These are phyloP conservation scores for Trichophyton simii DNA, from an alignment of 2,329 filamentous ascomycete species.

Conservation along the genomic window DNA sequence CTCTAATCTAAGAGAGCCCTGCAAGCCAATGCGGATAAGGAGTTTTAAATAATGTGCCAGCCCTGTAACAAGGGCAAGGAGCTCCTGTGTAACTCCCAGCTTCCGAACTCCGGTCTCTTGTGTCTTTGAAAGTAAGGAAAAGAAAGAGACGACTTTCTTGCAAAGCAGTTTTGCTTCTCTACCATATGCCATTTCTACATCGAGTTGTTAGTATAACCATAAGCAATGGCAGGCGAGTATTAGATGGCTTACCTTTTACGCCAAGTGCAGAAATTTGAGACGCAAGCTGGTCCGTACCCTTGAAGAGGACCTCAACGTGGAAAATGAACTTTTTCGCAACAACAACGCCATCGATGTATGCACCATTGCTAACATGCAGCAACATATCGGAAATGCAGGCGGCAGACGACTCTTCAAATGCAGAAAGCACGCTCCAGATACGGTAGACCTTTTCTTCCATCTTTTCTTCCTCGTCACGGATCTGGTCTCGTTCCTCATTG, in stretches of 20 bases:
- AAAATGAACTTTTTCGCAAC: constrained; percentile 93
- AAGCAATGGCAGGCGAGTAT: not conserved
- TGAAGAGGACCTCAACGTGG: constrained; percentile 88
- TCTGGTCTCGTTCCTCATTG: constrained; percentile 57
- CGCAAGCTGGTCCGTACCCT: constrained; percentile 75
- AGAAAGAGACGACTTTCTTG: constrained; percentile 98
- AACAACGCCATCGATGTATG: constrained; percentile 86
- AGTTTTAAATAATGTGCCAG: constrained; percentile 96
- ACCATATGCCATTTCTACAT: constrained; percentile 71
- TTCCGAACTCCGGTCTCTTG: constrained; percentile 84
- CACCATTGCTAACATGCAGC: constrained; percentile 92
- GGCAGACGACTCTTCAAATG: constrained; percentile 93
- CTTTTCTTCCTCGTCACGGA: constrained; percentile 75
- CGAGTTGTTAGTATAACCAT: not conserved
- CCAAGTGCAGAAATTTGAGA: constrained; percentile 53
- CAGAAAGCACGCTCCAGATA: constrained; percentile 95
- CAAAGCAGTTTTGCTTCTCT: constrained; percentile 97
- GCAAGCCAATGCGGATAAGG: constrained; percentile 89
- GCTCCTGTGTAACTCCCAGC: constrained; percentile 89
- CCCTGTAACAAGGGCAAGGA: constrained; percentile 93
- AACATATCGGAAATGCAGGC: constrained; percentile 99
- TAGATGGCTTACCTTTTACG: constrained; percentile 51
- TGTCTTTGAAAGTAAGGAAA: constrained; percentile 84
- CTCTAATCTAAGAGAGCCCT: constrained; percentile 83
- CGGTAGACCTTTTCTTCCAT: constrained; percentile 97